These are phyloP conservation scores for Phytophthora palmivora DNA, from an alignment of 352 stramenopile genomes.

Conservation along the genomic window DNA sequence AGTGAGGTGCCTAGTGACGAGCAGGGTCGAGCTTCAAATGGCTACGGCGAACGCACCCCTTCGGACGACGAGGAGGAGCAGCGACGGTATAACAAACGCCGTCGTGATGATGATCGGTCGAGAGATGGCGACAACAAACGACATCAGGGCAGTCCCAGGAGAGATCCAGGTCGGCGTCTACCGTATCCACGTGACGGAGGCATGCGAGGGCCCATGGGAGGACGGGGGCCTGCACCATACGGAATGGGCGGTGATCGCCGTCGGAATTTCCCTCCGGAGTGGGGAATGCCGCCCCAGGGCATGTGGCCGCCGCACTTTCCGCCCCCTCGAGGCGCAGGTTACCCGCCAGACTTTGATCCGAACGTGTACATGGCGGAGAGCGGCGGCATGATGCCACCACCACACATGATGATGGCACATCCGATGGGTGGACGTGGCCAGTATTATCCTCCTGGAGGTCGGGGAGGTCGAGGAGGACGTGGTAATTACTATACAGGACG, in stretches of 20 bases:
- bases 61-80: slow-evolving; percentile 71
- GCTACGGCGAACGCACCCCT: slow-evolving; percentile 32
- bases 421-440: slow-evolving; percentile 59
- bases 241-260: slow-evolving; percentile 54
- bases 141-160: slow-evolving; percentile 46
- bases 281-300: slow-evolving; percentile 68
- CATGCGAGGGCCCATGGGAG: slow-evolving; percentile 39
- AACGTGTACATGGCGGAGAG: slow-evolving; percentile 74
- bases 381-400: slow-evolving; percentile 62
- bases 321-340: slow-evolving; percentile 41
- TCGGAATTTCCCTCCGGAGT: slow-evolving; percentile 71
- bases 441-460: slow-evolving; percentile 52
- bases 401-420: slow-evolving; percentile 74
- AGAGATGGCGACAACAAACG: slow-evolving; percentile 42
- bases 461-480: slow-evolving; percentile 49
- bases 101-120: slow-evolving; percentile 61
- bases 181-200: slow-evolving; percentile 36
- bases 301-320: slow-evolving; percentile 78
- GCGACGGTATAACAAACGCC: slow-evolving; percentile 60
- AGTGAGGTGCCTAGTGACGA: slow-evolving; percentile 22
- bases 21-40: slow-evolving; percentile 13
- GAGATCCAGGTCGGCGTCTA: slow-evolving; percentile 36
- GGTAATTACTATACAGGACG: slow-evolving; percentile 47
- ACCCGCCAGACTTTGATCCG: slow-evolving; percentile 71
- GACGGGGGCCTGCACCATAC: slow-evolving; percentile 31